A percentile compares a stretch with the other conserved stretches of the same genome.
phyloP scores from a whole-genome alignment of 2,329 filamentous ascomycete species.

The Ilyonectria sp. region DNA sequence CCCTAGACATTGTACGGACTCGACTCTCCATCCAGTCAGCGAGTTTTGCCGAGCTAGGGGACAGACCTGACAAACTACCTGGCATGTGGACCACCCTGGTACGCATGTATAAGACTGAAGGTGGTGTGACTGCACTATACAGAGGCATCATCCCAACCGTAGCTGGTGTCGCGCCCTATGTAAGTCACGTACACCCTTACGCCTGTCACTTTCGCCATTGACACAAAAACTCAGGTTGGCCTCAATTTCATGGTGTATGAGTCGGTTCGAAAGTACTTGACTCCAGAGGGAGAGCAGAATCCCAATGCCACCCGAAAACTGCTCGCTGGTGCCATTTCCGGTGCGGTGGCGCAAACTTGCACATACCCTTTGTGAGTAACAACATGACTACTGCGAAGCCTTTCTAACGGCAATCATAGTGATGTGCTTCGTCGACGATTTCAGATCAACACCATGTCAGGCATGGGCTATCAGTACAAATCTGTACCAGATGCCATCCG shows the following conservation, averaged over 20 bases:
- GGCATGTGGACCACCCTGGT: conserved; percentile 92
- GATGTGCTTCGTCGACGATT: conserved; percentile 94
- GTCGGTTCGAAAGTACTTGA: conserved; percentile 85
- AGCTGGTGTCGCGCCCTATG: conserved; percentile 95
- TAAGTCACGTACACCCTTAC: conserved; percentile 54
- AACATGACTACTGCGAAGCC: conserved; percentile 39
- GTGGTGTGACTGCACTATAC: conserved; percentile 88
- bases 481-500: conserved; percentile 86
- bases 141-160: conserved; percentile 94
- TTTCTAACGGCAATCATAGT: conserved; percentile 59
- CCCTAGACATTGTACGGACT: conserved; percentile 96
- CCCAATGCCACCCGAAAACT: conserved; percentile 86
- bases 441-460: conserved; percentile 99
- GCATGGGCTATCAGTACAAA: conserved; percentile 97
- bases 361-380: conserved; percentile 93
- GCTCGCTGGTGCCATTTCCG: conserved; percentile 92
- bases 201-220: conserved; percentile 5
- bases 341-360: conserved; percentile 95
- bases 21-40: conserved; percentile 97
- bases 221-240: conserved; percentile 75
- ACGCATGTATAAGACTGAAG: conserved; percentile 92
- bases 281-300: conserved; percentile 88
- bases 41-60: conserved; percentile 86
- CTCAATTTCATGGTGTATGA: conserved; percentile 99
- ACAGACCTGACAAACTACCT: conserved; percentile 77